These are phyloP conservation scores for Letharia columbiana DNA, from an alignment of 495 filamentous ascomycete species.

Conservation along the genomic window DNA sequence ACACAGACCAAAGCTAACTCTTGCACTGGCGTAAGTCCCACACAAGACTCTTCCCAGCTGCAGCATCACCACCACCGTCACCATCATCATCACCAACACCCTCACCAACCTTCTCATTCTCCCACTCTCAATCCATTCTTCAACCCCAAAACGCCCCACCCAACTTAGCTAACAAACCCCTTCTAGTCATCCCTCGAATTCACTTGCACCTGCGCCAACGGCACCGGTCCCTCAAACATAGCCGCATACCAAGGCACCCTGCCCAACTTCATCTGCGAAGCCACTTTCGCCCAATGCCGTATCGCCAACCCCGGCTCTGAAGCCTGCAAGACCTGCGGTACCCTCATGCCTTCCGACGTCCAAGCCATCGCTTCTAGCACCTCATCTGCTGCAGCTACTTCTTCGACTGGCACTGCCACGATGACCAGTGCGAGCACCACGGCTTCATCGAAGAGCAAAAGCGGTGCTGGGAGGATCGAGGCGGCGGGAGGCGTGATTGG, in stretches of 20 bases:
- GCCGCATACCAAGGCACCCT: conserved; percentile 44
- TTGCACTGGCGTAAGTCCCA: conserved; percentile 37
- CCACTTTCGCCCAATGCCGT: conserved; percentile 45
- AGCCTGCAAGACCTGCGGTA: conserved; percentile 42
- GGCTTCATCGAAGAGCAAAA: not conserved
- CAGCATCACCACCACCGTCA: not conserved
- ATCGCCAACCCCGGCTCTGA: conserved; percentile 37
- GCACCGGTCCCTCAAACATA: conserved; percentile 41
- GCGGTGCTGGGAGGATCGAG: conserved; percentile 8
- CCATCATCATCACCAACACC: conserved; percentile 15
- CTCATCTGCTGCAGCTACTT: conserved; percentile 23
- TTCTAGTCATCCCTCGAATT: conserved; percentile 42
- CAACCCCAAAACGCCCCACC: conserved; percentile 2
- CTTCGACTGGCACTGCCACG: conserved; percentile 29
- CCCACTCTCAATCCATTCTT: conserved; percentile 16
- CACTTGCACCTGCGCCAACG: conserved; percentile 47
- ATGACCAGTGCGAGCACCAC: not conserved
- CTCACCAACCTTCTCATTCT: conserved; percentile 15
- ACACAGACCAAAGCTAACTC: conserved; percentile 32
- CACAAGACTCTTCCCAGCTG: not conserved
- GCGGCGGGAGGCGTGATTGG: conserved; percentile 10
- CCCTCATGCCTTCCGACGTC: conserved; percentile 37
- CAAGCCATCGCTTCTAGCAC: conserved; percentile 27
- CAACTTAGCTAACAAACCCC: conserved; percentile 9
- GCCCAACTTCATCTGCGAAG: conserved; percentile 49